Percentiles rank a stretch among this genome's conserved stretches.
phyloP scores from a whole-genome alignment of 768 basidiomycete genomes.

The Pholiota molesta region DNA sequence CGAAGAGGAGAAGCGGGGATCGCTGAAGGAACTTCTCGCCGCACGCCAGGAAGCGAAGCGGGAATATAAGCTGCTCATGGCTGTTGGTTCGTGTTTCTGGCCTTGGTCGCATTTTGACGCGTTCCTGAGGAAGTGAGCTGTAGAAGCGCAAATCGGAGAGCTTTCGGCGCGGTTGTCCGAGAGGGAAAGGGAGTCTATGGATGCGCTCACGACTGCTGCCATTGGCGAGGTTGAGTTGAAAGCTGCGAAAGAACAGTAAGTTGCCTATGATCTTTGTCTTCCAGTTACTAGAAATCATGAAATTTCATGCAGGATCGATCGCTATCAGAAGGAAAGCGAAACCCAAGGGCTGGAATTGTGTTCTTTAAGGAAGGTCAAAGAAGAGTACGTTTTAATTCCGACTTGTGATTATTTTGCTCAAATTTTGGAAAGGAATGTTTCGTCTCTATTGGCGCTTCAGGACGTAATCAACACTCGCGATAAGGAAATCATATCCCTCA shows the following conservation, averaged over 20 bases:
- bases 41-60: slow-evolving; percentile 16
- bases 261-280: not conserved
- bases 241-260: slow-evolving; percentile 23
- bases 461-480: slow-evolving; percentile 28
- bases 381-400: slow-evolving; percentile 20
- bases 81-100: slow-evolving; percentile 15
- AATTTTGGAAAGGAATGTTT: slow-evolving; percentile 19
- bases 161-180: slow-evolving; percentile 26
- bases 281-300: not conserved
- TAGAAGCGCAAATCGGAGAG: slow-evolving; percentile 28
- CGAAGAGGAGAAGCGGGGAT: slow-evolving; percentile 32
- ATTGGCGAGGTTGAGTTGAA: slow-evolving; percentile 23
- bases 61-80: slow-evolving; percentile 14
- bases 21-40: slow-evolving; percentile 23
- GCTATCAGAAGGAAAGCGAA: slow-evolving; percentile 11
- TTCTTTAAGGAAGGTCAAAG: slow-evolving; percentile 19
- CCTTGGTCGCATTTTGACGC: not conserved
- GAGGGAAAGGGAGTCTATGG: slow-evolving; percentile 33
- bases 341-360: slow-evolving; percentile 17
- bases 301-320: slow-evolving; percentile 17
- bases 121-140: not conserved
- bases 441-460: slow-evolving; percentile 25
- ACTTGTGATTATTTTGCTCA: not conserved
- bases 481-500: slow-evolving; percentile 26
- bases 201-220: slow-evolving; percentile 25